Percentiles rank a stretch among this genome's conserved stretches.
phyloP scores from a whole-genome alignment of 2,329 filamentous ascomycete genomes.

The Akanthomyces muscarius region DNA sequence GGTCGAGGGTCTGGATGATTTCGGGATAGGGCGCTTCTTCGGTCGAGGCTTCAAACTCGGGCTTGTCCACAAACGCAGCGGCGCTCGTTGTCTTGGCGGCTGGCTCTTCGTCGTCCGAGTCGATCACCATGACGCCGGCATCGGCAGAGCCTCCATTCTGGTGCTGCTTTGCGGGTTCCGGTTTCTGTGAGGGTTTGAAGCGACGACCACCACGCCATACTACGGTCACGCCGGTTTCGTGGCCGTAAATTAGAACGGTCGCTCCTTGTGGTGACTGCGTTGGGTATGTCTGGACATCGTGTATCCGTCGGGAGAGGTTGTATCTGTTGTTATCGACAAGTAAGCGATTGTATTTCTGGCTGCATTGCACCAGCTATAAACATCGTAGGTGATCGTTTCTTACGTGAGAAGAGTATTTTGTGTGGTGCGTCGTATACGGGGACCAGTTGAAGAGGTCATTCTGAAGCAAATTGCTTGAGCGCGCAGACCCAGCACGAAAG shows the following conservation, averaged over 20 bases:
- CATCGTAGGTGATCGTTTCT: conserved; percentile 19
- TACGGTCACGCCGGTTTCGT: conserved; percentile 58
- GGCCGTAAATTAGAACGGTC: conserved; percentile 58
- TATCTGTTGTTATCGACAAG: conserved; percentile 42
- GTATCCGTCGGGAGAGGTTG: conserved; percentile 53
- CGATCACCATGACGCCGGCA: conserved; percentile 58
- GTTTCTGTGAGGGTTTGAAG: conserved; percentile 47
- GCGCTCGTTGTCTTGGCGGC: conserved; percentile 30
- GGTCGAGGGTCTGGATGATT: conserved; percentile 56
- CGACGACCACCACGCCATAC: conserved; percentile 59
- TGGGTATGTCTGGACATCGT: conserved; percentile 59
- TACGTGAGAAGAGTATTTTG: conserved; percentile 49
- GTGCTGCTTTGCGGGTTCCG: conserved; percentile 35
- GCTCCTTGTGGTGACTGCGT: conserved; percentile 60
- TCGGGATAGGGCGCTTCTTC: conserved; percentile 50
- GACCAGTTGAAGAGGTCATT: conserved; percentile 33
- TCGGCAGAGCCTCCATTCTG: conserved; percentile 46
- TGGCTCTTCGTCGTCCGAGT: conserved; percentile 57
- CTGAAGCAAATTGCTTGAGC: conserved; percentile 17
- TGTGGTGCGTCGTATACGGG: conserved; percentile 43
- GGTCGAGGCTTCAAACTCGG: conserved; percentile 48
- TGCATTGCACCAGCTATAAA: neutral
- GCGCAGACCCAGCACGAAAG: conserved; percentile 12
- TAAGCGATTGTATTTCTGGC: neutral
- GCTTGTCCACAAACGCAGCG: conserved; percentile 21